Evolutionary conservation across 495 filamentous ascomycete species (phyloP), one percentile per base, ranked within the genome.

Genomic region (Thozetella sp.): DNA sequence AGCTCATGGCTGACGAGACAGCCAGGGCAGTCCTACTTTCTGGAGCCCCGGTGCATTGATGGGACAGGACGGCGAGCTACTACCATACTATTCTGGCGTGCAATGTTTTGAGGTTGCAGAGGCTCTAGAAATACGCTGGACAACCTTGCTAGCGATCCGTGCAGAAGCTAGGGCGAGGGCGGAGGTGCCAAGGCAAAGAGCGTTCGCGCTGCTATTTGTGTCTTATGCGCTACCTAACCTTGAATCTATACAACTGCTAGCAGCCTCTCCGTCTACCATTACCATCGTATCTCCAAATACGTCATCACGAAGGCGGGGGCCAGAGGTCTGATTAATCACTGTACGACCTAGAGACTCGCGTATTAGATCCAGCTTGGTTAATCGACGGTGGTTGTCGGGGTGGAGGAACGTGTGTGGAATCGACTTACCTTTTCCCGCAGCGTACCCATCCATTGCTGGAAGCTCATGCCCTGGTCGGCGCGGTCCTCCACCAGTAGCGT

Each of bases 401-500:
- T 10, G n/a, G 43, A n/a, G 20, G 9, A 55, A 52, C 23, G 59
- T 23, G 30, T 56, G 30, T 37, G 56, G 56, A 48, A 45, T 71
- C 51, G 73, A 81, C 90, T 85, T 79, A 97, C 95, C 92, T 98
- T 99, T 82, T 98, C 96, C 74, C 93, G 87, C 76, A 98, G 72
- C 55, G 83, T 84, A 30, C 92, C 92, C 86, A 99, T 90, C 88
- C 92, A 99, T 77, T 97, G 94, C 70, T 85, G 85, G 67, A 95
- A 84, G 67, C 96, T 97, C 72, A 93, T 86, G 22, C 93, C 88
- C 77, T 96, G 92, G 69, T 99, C 95, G 45, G 96, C 92, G 58
- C 94, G 84, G 74, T 99, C 95, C 76, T 99, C 95, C 53, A 99
- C 88, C 72, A 98, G 77, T 79, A 97, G 83, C 48, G 96, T 97